Evolutionary conservation across 805 yeast genomes (phyloP).

Genomic region (Barnettozyma siamensis): DNA sequence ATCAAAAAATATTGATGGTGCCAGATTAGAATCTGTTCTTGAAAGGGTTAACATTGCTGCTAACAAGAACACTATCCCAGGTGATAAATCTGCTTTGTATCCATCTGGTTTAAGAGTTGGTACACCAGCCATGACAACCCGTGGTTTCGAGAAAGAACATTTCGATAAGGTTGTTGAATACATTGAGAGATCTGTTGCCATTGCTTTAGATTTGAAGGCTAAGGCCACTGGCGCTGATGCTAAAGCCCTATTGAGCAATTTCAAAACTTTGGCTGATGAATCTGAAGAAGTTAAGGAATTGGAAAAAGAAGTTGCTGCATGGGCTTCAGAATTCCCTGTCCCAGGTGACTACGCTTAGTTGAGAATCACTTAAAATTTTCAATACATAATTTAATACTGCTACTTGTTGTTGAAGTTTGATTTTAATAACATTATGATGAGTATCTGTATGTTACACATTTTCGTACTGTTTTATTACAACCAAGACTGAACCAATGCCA

Average conservation of each 20-base stretch:
- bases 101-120: conserved; percentile 98
- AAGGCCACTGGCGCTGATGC: conserved; percentile 51
- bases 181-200: conserved; percentile 73
- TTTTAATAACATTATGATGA: too few species aligned
- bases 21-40: conserved; percentile 91
- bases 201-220: conserved; percentile 58
- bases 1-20: conserved; percentile 91
- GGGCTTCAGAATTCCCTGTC: conserved; percentile 77
- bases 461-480: too few species aligned
- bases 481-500: conserved; percentile 2
- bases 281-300: conserved; percentile 52
- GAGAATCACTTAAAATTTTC: too few species aligned
- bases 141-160: conserved; percentile 89
- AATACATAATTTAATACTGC: too few species aligned
- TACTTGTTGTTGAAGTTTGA: too few species aligned
- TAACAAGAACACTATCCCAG: conserved; percentile 97
- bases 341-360: conserved; percentile 61
- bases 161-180: conserved; percentile 73
- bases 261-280: conserved; percentile 64
- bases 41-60: conserved; percentile 93
- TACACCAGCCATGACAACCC: conserved; percentile 97
- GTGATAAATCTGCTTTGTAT: conserved; percentile 92
- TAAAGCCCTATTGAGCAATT: conserved; percentile 55
- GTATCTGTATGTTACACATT: too few species aligned
- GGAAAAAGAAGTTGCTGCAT: conserved; percentile 58